A percentile compares a stretch with the other conserved stretches of the same genome.
phyloP scores from a whole-genome alignment of 2,329 filamentous ascomycete genomes.

The Sclerotinia nivalis region DNA sequence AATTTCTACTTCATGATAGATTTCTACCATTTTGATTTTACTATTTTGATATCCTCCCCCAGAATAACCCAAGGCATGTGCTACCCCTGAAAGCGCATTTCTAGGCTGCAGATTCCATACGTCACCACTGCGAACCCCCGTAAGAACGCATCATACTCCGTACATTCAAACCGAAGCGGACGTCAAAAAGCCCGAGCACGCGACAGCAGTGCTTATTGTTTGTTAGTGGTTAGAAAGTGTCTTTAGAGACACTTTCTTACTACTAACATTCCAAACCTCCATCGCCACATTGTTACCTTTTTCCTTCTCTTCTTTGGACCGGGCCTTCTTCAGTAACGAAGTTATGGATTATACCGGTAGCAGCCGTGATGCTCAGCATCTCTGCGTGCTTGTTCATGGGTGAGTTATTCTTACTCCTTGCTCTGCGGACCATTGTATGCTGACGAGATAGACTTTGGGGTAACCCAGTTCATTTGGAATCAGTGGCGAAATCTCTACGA shows the following conservation, averaged over 20 bases:
- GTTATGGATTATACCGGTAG: slow-evolving; percentile 54
- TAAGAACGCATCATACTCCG: slow-evolving; percentile 8
- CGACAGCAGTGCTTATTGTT: slow-evolving; percentile 6
- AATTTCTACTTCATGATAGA: not conserved
- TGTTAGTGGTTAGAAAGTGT: slow-evolving; percentile 42
- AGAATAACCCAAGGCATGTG: not conserved
- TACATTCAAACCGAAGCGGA: not conserved
- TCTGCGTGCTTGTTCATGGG: slow-evolving; percentile 77
- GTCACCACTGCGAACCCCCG: not conserved
- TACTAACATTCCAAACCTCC: slow-evolving; percentile 37
- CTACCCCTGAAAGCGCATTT: slow-evolving; percentile 13
- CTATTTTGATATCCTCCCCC: not conserved
- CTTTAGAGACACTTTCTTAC: slow-evolving; percentile 44
- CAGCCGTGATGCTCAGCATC: slow-evolving; percentile 61
- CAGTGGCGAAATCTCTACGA: slow-evolving; percentile 65
- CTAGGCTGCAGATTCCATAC: slow-evolving; percentile 18
- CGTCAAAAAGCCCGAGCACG: slow-evolving; percentile 10
- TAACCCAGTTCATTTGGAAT: slow-evolving; percentile 71
- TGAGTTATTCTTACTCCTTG: slow-evolving; percentile 26
- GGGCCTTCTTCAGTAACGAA: slow-evolving; percentile 41
- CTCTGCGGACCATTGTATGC: not conserved
- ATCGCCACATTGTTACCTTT: slow-evolving; percentile 40
- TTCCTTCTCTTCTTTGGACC: slow-evolving; percentile 42
- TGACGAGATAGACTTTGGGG: slow-evolving; percentile 65
- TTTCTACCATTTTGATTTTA: not conserved